Base-by-base conservation (phyloP, 345 rosid species). In the Linum lewisii region DNA sequence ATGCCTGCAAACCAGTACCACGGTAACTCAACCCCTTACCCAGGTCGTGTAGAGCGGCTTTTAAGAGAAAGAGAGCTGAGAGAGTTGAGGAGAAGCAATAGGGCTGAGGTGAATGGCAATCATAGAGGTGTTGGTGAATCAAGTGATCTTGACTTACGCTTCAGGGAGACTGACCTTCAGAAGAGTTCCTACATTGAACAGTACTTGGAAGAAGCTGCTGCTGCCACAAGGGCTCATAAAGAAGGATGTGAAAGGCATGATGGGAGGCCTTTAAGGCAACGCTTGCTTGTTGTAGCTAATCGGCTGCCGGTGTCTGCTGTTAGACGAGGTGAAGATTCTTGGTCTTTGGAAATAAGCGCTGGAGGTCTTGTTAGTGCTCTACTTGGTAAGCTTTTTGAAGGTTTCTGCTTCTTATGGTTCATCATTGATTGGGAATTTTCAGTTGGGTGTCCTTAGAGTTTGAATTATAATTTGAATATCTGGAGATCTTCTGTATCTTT, bases 311-410 rank as follows among this genome's bases (percentile, higher is more conserved):
- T 94, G 59, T 94, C 96, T 69, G 99, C 99, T 0, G 86, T 90
- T 67, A 80, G 99, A 72, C 79, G 87, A 77, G 96, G 96, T 57
- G 96, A 87, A 80, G 90, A 94, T 51, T 75, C 84, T 2, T 94
- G 99, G 99, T 85, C 90, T 57, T 80, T 94, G 21, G 99, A 94
- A 77, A 84, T 90, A 56, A 94, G 99, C 82, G 97, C 83, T 59
- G 99, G 99, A 26, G 99, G 99, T 66, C 79, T 90, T 7, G 99
- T 94, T 64, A 90, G 63, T 70, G 99, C 99, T 52, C 97, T 94
- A 74, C 74, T 94, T 65, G 99, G 97, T 89, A 81, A 55, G 73
- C 38, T 8, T 54, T 56, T 38, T 37, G 4, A 19, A 22, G 21
- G 32, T 19, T 11, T 1, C 20, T 21, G 53, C 4, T 42, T 34